Evolutionary conservation across 2,329 filamentous ascomycete species (phyloP).

Genomic region (Trichoderma endophyticum): DNA sequence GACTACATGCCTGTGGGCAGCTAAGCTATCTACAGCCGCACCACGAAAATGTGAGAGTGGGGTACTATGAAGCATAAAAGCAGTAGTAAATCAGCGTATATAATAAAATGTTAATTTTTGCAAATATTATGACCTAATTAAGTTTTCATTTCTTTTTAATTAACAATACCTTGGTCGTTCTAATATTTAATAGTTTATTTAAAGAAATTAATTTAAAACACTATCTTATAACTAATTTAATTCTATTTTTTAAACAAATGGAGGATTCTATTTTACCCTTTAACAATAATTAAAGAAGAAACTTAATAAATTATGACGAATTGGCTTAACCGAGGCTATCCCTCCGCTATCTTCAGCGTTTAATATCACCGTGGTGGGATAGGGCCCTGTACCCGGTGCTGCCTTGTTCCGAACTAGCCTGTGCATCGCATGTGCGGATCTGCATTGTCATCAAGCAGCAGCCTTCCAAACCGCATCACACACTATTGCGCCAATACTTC

Average conservation of each 20-base stretch:
- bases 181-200: neutral
- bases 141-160: neutral
- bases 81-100: neutral
- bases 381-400: neutral
- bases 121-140: neutral
- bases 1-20: neutral
- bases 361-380: neutral
- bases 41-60: neutral
- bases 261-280: too few relatives aligned
- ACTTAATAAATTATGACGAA: rapidly evolving
- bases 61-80: neutral
- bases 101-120: neutral
- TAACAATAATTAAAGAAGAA: too few relatives aligned
- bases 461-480: neutral
- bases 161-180: neutral
- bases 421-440: neutral
- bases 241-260: too few relatives aligned
- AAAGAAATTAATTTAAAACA: too few relatives aligned
- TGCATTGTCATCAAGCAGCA: neutral
- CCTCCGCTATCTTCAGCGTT: neutral
- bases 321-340: neutral
- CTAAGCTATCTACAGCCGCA: neutral
- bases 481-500: neutral
- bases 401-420: neutral
- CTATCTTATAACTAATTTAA: too few relatives aligned